These are phyloP conservation scores for Alternaria metachromatica DNA, from an alignment of 2,329 filamentous ascomycete genomes.

Conservation along the genomic window DNA sequence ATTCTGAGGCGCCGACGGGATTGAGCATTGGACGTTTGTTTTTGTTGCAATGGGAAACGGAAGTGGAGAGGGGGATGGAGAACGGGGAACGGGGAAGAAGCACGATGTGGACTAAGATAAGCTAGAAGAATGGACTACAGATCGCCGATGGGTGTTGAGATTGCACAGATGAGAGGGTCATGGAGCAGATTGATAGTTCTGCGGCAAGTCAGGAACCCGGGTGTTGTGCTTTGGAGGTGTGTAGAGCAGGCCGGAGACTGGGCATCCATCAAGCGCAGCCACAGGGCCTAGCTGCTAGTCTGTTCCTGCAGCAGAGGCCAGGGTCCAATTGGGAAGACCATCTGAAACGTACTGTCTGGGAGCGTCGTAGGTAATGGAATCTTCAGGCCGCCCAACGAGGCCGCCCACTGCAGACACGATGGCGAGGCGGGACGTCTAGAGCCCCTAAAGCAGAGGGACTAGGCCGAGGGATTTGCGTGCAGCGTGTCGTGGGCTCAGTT, in stretches of 20 bases:
- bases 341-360: neutral
- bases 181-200: neutral
- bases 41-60: neutral
- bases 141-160: neutral
- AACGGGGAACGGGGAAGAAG: neutral
- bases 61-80: neutral
- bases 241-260: neutral
- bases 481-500: neutral
- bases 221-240: neutral
- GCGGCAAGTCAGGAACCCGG: neutral
- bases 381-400: neutral
- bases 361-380: neutral
- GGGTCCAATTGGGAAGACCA: neutral
- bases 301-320: conserved; percentile 1
- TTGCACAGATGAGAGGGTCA: neutral
- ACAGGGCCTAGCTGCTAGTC: neutral
- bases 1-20: neutral
- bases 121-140: neutral
- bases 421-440: neutral
- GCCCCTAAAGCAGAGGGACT: neutral
- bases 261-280: neutral
- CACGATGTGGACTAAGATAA: neutral
- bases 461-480: neutral
- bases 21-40: neutral
- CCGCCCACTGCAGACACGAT: neutral